These are phyloP conservation scores for Aspergillus ruber DNA, from an alignment of 2,329 filamentous ascomycete genomes.

Conservation along the genomic window DNA sequence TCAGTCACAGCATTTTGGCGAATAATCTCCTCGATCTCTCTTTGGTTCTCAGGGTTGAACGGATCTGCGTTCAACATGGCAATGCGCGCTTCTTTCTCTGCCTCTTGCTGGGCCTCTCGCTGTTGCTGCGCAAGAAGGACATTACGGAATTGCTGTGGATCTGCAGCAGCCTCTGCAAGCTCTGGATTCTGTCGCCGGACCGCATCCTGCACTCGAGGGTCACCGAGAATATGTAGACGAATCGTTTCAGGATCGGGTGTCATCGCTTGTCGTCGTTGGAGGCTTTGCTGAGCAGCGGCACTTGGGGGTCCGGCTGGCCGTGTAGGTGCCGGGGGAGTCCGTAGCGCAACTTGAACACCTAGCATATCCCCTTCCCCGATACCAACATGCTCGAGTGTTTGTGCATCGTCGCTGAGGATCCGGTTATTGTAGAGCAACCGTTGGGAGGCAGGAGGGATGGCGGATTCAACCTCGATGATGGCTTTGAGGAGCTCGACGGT, in stretches of 20 bases:
- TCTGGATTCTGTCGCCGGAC: conserved; percentile 68
- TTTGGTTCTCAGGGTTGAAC: conserved; percentile 87
- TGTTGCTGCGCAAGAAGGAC: conserved; percentile 63
- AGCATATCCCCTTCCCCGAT: conserved; percentile 90
- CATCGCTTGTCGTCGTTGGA: conserved; percentile 24
- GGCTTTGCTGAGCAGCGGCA: conserved; percentile 23
- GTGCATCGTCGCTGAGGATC: conserved; percentile 67
- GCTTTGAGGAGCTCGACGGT: conserved; percentile 79
- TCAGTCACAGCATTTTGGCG: conserved; percentile 89
- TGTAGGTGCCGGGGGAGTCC: conserved; percentile 23
- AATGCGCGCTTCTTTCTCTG: conserved; percentile 75
- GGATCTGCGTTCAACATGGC: conserved; percentile 84
- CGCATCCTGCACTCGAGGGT: conserved; percentile 65
- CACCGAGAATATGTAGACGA: conserved; percentile 73
- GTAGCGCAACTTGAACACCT: conserved; percentile 63
- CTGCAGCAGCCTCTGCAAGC: conserved; percentile 67
- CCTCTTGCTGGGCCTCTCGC: conserved; percentile 64
- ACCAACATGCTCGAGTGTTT: conserved; percentile 73
- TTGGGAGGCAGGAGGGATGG: conserved; percentile 65
- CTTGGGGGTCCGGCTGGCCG: conserved; percentile 23
- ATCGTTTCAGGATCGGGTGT: conserved; percentile 67
- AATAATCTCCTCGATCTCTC: conserved; percentile 94
- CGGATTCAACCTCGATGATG: conserved; percentile 77
- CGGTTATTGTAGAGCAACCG: conserved; percentile 87
- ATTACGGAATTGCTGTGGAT: conserved; percentile 69